Percentiles rank a stretch among this genome's conserved stretches.
These are phyloP conservation scores for Naumovozyma dairenensis DNA, from an alignment of 805 yeast genomes.

Conservation along the genomic window DNA sequence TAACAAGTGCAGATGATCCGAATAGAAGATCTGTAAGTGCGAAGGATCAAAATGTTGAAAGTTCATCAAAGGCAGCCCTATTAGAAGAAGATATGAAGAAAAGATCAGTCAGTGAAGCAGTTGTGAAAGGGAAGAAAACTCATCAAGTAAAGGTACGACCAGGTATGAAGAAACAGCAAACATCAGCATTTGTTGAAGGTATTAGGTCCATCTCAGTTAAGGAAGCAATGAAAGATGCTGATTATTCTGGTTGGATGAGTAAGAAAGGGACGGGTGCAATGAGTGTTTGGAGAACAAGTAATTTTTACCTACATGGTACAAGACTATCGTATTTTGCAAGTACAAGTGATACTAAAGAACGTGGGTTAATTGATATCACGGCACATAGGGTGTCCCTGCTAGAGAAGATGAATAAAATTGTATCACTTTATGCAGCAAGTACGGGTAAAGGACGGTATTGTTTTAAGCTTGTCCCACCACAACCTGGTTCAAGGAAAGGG, in stretches of 20 bases:
- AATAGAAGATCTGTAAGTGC: constrained; percentile 46
- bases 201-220: constrained; percentile 65
- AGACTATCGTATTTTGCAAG: constrained; percentile 79
- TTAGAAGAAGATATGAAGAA: constrained; percentile 23
- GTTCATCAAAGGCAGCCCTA: constrained; percentile 4
- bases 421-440: constrained; percentile 82
- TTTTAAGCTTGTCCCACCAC: constrained; percentile 91
- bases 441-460: constrained; percentile 92
- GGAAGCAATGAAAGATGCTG: constrained; percentile 68
- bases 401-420: constrained; percentile 71
- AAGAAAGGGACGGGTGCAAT: constrained; percentile 78
- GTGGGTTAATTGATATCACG: constrained; percentile 91
- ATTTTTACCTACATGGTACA: constrained; percentile 82
- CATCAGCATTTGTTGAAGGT: constrained; percentile 83
- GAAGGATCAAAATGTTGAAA: constrained; percentile 28
- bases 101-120: constrained; percentile 41
- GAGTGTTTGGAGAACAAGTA: constrained; percentile 86
- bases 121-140: constrained; percentile 38
- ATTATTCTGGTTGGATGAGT: constrained; percentile 89
- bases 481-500: constrained; percentile 93
- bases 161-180: constrained; percentile 42
- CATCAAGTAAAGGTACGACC: constrained; percentile 44
- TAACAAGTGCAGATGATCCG: constrained; percentile 14
- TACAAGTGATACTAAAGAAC: constrained; percentile 70
- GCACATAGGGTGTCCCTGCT: constrained; percentile 87